Conservation (phyloP, 2,329 filamentous ascomycete species). For the Scedosporium boydii region DNA sequence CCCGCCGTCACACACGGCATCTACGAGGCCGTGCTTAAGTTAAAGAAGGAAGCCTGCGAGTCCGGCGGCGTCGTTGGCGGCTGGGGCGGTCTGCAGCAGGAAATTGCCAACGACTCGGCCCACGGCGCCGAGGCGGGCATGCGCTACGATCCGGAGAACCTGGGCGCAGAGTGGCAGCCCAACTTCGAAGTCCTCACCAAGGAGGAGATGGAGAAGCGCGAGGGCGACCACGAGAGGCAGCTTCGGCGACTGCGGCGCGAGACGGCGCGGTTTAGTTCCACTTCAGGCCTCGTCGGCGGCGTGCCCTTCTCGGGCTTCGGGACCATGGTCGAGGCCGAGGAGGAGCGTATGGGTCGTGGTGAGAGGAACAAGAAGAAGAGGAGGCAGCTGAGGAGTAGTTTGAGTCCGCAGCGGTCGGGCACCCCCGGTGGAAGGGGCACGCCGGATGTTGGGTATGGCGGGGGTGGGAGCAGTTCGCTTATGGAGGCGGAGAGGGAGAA, state of each 20-base stretch:
- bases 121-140: constrained; percentile 79
- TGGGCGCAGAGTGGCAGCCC: constrained; percentile 77
- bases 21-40: constrained; percentile 82
- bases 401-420: constrained; percentile 57
- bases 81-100: constrained; percentile 47
- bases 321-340: constrained; percentile 46
- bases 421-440: constrained; percentile 68
- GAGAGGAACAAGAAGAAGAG: constrained; percentile 94
- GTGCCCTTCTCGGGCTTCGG: constrained; percentile 48
- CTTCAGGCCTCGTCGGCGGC: constrained; percentile 70
- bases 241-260: constrained; percentile 79
- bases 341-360: constrained; percentile 84
- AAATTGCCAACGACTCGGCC: constrained; percentile 83
- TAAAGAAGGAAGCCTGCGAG: constrained; percentile 96
- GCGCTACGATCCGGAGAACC: constrained; percentile 87
- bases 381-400: constrained; percentile 61
- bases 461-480: constrained; percentile 55
- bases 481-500: constrained; percentile 68
- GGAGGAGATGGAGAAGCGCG: constrained; percentile 95
- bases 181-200: constrained; percentile 76
- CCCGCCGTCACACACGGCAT: constrained; percentile 92
- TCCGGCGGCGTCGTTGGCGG: constrained; percentile 76
- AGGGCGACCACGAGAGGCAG: constrained; percentile 87
- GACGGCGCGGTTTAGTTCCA: constrained; percentile 85
- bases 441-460: constrained; percentile 68